Evolutionary conservation across 1,284 basidiomycete species (phyloP).

Genomic region (Wolfiporia cocos): DNA sequence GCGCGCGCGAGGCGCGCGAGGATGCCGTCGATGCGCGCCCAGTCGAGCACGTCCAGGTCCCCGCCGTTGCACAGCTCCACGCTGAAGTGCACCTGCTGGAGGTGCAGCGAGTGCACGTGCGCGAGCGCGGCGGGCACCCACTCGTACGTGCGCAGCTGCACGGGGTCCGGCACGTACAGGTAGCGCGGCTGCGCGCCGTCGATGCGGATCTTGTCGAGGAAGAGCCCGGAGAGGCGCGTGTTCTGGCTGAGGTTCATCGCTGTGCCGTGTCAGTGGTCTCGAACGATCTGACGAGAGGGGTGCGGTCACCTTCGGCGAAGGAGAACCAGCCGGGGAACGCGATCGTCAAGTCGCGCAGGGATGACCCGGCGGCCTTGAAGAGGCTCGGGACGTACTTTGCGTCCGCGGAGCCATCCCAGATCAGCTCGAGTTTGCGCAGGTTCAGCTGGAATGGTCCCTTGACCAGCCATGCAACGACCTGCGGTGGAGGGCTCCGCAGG

Average conservation of each 20-base stretch:
- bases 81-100: slow-evolving; percentile 5
- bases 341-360: slow-evolving; percentile 1
- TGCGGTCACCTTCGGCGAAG: slow-evolving; percentile 1
- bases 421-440: slow-evolving; percentile 1
- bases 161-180: slow-evolving; percentile 3
- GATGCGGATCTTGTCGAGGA: slow-evolving; percentile 2
- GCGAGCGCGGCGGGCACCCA: slow-evolving; percentile 6
- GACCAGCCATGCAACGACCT: slow-evolving; percentile 4
- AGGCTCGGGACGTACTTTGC: slow-evolving; percentile 1
- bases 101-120: neutral
- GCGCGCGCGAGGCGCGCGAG: slow-evolving; percentile 1
- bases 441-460: slow-evolving; percentile 4
- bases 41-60: slow-evolving; percentile 4
- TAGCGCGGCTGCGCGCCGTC: slow-evolving; percentile 4
- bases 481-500: slow-evolving; percentile 1
- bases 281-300: neutral
- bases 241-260: slow-evolving; percentile 2
- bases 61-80: slow-evolving; percentile 4
- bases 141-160: slow-evolving; percentile 3
- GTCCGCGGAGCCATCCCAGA: slow-evolving; percentile 2
- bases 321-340: slow-evolving; percentile 5
- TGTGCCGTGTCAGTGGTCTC: neutral
- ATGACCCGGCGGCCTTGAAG: neutral
- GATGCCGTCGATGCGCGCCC: slow-evolving; percentile 3
- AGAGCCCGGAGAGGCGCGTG: neutral